These are phyloP conservation scores for Eucalyptus pauciflora DNA, from an alignment of 345 rosid genomes.

Conservation along the genomic window DNA sequence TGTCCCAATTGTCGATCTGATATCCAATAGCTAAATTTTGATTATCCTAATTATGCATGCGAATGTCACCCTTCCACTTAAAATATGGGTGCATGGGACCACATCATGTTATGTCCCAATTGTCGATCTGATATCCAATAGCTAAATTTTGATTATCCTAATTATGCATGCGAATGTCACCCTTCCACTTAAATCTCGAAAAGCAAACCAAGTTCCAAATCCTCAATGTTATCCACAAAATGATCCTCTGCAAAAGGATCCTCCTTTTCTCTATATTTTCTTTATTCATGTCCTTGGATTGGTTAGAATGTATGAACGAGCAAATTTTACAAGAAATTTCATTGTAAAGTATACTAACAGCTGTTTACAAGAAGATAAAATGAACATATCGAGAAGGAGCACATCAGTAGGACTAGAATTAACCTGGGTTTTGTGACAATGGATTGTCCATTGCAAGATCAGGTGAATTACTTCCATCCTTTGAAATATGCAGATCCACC, in stretches of 20 bases:
- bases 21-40: background rate
- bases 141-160: background rate
- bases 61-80: background rate
- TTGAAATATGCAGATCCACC: constrained; percentile 63
- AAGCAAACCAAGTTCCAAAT: background rate
- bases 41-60: background rate
- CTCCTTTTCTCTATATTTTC: background rate
- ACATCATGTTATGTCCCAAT: background rate
- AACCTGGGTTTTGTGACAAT: constrained; percentile 94
- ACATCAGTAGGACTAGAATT: background rate
- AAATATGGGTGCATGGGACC: background rate
- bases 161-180: background rate
- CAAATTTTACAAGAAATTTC: background rate
- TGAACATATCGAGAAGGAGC: background rate
- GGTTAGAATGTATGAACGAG: background rate
- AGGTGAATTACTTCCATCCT: constrained; percentile 49
- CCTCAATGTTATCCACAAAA: background rate
- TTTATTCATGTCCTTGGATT: background rate
- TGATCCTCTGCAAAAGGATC: background rate
- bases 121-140: background rate
- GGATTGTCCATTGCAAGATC: constrained; percentile 83
- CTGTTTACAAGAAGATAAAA: background rate
- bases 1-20: background rate
- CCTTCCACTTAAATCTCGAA: background rate
- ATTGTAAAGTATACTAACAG: background rate